Base-by-base conservation (phyloP, 2,329 filamentous ascomycete genomes). In the Pyrenophora tritici-repentis region DNA sequence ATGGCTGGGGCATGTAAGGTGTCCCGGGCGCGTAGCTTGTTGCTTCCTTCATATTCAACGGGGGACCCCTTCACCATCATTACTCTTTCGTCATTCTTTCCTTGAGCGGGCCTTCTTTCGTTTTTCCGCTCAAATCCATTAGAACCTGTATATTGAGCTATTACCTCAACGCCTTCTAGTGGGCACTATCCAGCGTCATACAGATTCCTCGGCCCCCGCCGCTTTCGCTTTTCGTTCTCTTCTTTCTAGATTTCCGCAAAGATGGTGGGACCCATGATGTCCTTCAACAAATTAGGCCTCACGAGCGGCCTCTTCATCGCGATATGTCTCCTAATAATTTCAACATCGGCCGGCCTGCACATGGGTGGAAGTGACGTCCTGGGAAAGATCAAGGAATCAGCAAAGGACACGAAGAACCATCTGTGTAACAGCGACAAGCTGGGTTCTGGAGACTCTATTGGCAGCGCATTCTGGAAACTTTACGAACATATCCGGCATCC, bases 401-500 rank as follows among this genome's bases (percentile, higher is more conserved):
- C 55, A 9, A 55, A 51, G n/a, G 46, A 33, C 18, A 46, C 57
- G 4, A 50, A 54, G 8, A 57, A 53, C 34, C 47, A 51, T 5
- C 41, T 58, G 3, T 60, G 53, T 44, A 55, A 58, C 20, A 42
- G 45, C 16, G 50, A 58, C 22, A 37, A 26, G 4, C 51, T 42
- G 4, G 47, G 39, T 6, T 51, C 47, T 24, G 49, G 37, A 5
- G 45, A 51, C 5, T 47, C 50, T 2, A 45, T 50, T 18, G 47
- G 47, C 45, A 44, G 59, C 8, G 29, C 51, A 3, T 56, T 62
- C 17, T 35, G 46, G 3, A 36, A 31, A 3, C 50, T 62, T 2
- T 59, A 52, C 36, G 52, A 58, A 12, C 39, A 52, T n/a, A 53
- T 62, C 32, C 36, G 43, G 10, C 45, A 52, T n/a, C 53, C 58